These are phyloP conservation scores for Carex scoparia DNA, from an alignment of 176 grass and related monocot genomes.

Conservation along the genomic window DNA sequence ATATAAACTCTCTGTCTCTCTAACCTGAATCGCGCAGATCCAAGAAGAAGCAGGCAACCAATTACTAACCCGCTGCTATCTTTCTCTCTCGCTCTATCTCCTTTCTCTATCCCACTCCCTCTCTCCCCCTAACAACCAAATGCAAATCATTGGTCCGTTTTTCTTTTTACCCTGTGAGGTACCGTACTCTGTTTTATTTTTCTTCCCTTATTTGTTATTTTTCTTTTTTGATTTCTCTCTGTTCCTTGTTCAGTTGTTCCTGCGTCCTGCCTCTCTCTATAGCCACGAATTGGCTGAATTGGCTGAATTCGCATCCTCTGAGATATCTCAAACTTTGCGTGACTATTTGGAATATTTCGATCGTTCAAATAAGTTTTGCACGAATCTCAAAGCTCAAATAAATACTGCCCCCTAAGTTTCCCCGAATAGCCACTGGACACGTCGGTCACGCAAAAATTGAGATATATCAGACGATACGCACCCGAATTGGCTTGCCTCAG, in stretches of 20 bases:
- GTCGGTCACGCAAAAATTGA: no score
- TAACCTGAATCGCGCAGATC: slow-evolving; percentile 11
- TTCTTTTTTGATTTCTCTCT: not conserved
- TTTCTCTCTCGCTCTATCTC: slow-evolving; percentile 1
- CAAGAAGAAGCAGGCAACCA: slow-evolving; percentile 6
- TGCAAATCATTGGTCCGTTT: slow-evolving; percentile 11
- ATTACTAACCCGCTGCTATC: not conserved
- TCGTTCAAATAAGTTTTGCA: no score
- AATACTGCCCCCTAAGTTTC: no score
- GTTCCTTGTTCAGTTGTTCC: not conserved
- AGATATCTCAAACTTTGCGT: no score
- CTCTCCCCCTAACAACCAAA: not conserved
- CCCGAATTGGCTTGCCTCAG: not conserved
- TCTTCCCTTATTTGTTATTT: not conserved
- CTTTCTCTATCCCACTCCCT: not conserved
- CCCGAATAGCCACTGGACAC: no score
- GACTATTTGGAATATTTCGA: no score
- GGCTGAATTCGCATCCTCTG: no score
- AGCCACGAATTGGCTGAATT: no score
- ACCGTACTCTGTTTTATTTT: slow-evolving; percentile 13
- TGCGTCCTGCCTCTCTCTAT: not conserved
- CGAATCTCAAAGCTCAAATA: no score
- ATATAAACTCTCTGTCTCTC: slow-evolving; percentile 6
- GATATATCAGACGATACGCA: no score
- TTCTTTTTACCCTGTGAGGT: not conserved